Evolutionary conservation across 352 stramenopile genomes (phyloP), one percentile per base, ranked within the genome.

Genomic region (Pythium chondricola): DNA sequence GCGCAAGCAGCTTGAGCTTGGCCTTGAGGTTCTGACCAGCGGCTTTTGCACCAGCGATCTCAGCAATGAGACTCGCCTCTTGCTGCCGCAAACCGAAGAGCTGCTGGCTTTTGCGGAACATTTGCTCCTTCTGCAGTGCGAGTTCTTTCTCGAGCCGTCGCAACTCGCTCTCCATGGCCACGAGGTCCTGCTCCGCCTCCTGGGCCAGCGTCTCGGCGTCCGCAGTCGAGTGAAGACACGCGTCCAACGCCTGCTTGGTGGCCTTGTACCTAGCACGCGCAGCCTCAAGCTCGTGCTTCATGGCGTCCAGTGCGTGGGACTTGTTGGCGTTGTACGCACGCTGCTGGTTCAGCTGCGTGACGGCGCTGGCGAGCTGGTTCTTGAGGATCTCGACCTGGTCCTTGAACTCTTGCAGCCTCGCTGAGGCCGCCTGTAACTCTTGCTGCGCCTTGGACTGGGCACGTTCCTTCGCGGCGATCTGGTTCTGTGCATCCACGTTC

Each of bases 331-430:
- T 95, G 64, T 78, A 68, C 17, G 73, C 60, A 1, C 88, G 78
- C 51, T 93, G 85, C 47, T 82, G 68, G 41, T 90, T 83, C 8
- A 98, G 52, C 13, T 87, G 72, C 20, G 73, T 77, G n/a, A 96
- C 91, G 2, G 81, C 69, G 43, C 84, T 92, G 18, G 73, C 76
- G 17, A 98, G 67, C 51, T 97, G 87, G 51, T 79, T 96, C 67
- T 96, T 96, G 17, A 97, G 54, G 29, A 96, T 66, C 43, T 97
- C 92, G n/a, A 97, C 83, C 46, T 97, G 88, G 52, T 96, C 87
- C 3, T 81, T 69, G 50, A 95, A 95, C 43, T 88, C 77, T 39
- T 93, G 69, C 20, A 95, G 58, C 3, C 70, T 61, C n/a, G 56
- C 62, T 33, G 70, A 65, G 3, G 69, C 75, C 21, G 69, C 55